Percentiles rank a stretch among this genome's conserved stretches.
Evolutionary conservation across 2,329 filamentous ascomycete genomes (phyloP).

Genomic region (Arachnopeziza araneosa): DNA sequence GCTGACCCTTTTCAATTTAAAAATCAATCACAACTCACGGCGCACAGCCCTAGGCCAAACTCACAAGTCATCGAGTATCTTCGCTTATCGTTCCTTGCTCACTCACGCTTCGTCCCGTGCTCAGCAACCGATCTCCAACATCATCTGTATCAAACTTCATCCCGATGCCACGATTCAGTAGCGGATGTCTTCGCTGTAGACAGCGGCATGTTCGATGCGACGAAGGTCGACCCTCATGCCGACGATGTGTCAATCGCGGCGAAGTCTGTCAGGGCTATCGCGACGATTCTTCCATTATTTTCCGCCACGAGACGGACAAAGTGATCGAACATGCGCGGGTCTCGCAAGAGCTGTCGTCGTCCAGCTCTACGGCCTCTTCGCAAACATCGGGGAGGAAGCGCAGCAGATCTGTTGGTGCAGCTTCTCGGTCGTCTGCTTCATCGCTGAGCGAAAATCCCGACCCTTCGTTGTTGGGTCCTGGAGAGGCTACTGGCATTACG

Average conservation of each 20-base stretch:
- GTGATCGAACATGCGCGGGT: conserved; percentile 8
- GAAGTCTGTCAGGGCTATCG: conserved; percentile 36
- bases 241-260: conserved; percentile 33
- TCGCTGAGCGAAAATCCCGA: background rate
- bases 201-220: conserved; percentile 26
- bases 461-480: background rate
- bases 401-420: background rate
- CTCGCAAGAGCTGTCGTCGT: background rate
- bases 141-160: no score
- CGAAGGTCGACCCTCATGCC: conserved; percentile 32
- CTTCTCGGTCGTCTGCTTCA: background rate
- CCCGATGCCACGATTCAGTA: background rate
- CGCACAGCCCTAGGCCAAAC: no score
- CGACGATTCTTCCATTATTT: conserved; percentile 34
- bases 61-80: no score
- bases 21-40: no score
- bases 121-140: no score
- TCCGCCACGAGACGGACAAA: conserved; percentile 34
- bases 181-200: background rate
- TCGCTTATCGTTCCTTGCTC: no score
- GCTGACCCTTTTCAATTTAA: no score
- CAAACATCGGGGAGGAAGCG: background rate
- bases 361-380: background rate
- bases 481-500: conserved; percentile 1
- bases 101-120: no score